These are phyloP conservation scores for Posidonia oceanica DNA, from an alignment of 116 monocot genomes.

Conservation along the genomic window DNA sequence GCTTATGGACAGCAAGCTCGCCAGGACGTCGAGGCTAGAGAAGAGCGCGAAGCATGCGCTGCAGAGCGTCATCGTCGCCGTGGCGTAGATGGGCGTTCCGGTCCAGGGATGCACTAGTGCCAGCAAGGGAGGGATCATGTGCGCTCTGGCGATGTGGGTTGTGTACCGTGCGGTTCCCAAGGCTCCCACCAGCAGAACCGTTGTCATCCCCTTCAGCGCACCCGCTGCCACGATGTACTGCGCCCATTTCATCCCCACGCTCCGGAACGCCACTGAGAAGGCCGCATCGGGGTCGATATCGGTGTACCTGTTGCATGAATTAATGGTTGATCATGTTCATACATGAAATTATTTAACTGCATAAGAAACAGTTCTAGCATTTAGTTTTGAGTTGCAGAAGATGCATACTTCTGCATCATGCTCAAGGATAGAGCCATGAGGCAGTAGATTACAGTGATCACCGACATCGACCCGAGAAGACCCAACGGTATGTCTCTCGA, in stretches of 20 bases:
- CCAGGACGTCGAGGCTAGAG: constrained; percentile 53
- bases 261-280: constrained; percentile 49
- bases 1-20: constrained; percentile 49
- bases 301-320: constrained; percentile 13
- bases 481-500: constrained; percentile 17
- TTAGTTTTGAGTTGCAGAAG: too few species aligned
- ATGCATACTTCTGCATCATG: constrained; percentile 21
- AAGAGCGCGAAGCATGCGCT: constrained; percentile 51
- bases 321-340: too few species aligned
- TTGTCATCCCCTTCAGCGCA: constrained; percentile 37
- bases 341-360: too few species aligned
- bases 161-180: constrained; percentile 65
- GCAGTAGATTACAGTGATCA: constrained; percentile 40
- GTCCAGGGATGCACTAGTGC: constrained; percentile 60
- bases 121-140: constrained; percentile 62
- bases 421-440: constrained; percentile 31
- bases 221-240: constrained; percentile 42
- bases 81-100: constrained; percentile 66
- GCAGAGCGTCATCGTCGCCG: constrained; percentile 25
- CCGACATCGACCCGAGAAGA: constrained; percentile 23
- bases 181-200: constrained; percentile 46
- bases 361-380: too few species aligned
- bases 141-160: constrained; percentile 58
- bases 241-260: constrained; percentile 61
- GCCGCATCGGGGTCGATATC: constrained; percentile 49